phyloP scores from a whole-genome alignment of 2,329 filamentous ascomycete species.

The Aspergillus piperis region DNA sequence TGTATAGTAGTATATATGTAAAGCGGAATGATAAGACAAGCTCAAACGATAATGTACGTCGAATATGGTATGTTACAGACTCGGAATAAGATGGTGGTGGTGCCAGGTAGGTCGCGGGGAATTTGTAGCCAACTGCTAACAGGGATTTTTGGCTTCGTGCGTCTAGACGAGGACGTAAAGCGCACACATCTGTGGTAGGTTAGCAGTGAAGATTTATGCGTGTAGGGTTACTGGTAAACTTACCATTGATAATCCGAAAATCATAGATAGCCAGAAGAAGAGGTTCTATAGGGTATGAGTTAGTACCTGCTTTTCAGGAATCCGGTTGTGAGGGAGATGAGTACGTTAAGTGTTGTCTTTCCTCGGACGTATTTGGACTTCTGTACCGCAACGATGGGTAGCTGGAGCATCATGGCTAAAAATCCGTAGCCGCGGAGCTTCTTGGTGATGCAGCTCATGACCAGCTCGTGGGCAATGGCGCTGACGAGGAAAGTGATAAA shows the following conservation, averaged over 20 bases:
- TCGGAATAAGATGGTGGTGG: not conserved
- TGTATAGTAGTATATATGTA: not conserved
- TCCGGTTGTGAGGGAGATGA: too few relatives aligned
- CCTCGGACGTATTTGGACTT: conserved; percentile 74
- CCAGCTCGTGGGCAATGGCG: conserved; percentile 86
- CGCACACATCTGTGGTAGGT: conserved; percentile 54
- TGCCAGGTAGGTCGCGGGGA: not conserved
- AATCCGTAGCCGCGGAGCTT: conserved; percentile 95
- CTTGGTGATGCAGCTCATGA: conserved; percentile 98
- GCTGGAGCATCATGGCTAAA: conserved; percentile 91
- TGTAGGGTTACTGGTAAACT: conserved; percentile 35
- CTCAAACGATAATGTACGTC: not conserved
- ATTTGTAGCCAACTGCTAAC: too few relatives aligned
- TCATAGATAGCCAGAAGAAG: conserved; percentile 91
- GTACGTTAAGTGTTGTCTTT: conserved; percentile 71
- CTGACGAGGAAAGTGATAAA: conserved; percentile 89
- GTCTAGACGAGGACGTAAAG: conserved; percentile 59
- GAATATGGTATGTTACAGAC: not conserved
- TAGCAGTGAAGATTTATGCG: too few relatives aligned
- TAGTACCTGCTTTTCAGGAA: too few relatives aligned
- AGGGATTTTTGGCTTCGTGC: not conserved
- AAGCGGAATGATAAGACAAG: not conserved
- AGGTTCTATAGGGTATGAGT: conserved; percentile 56
- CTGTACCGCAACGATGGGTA: conserved; percentile 92
- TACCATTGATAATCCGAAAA: conserved; percentile 78